Evolutionary conservation across 257 asterid genomes (phyloP).

Genomic region (Linderniella brevidens): DNA sequence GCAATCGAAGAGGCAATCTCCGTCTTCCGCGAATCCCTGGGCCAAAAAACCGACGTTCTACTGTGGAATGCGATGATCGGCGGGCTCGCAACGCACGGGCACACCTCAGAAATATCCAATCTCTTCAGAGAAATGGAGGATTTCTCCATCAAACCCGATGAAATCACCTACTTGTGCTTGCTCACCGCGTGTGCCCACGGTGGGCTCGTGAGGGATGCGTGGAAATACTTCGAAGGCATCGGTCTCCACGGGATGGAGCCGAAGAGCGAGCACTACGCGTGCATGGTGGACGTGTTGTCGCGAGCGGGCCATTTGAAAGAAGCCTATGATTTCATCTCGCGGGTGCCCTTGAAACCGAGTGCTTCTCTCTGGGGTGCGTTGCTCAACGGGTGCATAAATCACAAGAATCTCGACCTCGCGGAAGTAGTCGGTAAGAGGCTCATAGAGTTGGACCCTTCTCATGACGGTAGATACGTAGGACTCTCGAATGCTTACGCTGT

Average conservation of each 20-base stretch:
- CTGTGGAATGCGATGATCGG: slow-evolving; percentile 70
- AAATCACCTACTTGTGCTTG: slow-evolving; percentile 59
- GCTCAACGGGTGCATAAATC: slow-evolving; percentile 53
- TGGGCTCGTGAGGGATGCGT: slow-evolving; percentile 49
- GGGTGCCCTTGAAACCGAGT: slow-evolving; percentile 39
- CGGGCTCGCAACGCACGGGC: slow-evolving; percentile 75
- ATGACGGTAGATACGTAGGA: slow-evolving; percentile 71
- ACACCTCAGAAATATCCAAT: slow-evolving; percentile 22
- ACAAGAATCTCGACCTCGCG: slow-evolving; percentile 38
- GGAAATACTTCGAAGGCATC: slow-evolving; percentile 31
- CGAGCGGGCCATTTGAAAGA: slow-evolving; percentile 51
- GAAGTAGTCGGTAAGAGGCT: slow-evolving; percentile 52
- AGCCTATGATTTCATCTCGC: slow-evolving; percentile 26
- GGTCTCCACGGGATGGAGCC: slow-evolving; percentile 28
- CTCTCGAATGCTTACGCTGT: slow-evolving; percentile 51
- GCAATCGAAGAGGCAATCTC: slow-evolving; percentile 40
- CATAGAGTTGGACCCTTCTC: slow-evolving; percentile 42
- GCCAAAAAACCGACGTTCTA: slow-evolving; percentile 28
- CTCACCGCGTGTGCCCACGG: slow-evolving; percentile 67
- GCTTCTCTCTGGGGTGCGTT: slow-evolving; percentile 61
- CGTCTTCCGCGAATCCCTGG: slow-evolving; percentile 29
- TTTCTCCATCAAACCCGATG: slow-evolving; percentile 30
- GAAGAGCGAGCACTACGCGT: slow-evolving; percentile 56
- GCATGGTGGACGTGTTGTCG: slow-evolving; percentile 66
- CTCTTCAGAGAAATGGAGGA: slow-evolving; percentile 26